A percentile compares a stretch with the other conserved stretches of the same genome.
These are phyloP conservation scores for Diaporthe batatas DNA, from an alignment of 2,329 filamentous ascomycete species.

Conservation along the genomic window DNA sequence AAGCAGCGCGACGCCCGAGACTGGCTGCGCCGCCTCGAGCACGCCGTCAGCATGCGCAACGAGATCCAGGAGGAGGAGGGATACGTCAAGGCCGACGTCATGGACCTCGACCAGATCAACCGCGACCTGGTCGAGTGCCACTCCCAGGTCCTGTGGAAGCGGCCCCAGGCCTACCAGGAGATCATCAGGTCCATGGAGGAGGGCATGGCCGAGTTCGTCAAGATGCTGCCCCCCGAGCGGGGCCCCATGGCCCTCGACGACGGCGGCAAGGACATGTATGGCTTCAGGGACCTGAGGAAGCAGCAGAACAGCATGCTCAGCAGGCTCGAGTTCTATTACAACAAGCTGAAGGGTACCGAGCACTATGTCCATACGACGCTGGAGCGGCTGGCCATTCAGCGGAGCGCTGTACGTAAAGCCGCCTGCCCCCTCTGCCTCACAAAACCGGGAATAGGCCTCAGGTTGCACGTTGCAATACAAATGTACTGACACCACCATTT, in stretches of 20 bases:
- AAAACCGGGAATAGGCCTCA: conserved; percentile 29
- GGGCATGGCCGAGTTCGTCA: conserved; percentile 61
- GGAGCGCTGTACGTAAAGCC: conserved; percentile 65
- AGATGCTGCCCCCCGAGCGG: conserved; percentile 45
- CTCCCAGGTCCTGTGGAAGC: conserved; percentile 72
- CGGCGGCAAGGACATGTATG: conserved; percentile 35
- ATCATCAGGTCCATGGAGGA: conserved; percentile 63
- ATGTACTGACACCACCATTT: conserved; percentile 2
- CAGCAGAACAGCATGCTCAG: conserved; percentile 66
- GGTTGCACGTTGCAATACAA: conserved; percentile 3
- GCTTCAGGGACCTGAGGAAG: conserved; percentile 54
- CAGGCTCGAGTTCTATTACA: conserved; percentile 70
- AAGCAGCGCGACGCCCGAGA: conserved; percentile 74
- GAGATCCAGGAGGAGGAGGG: conserved; percentile 69
- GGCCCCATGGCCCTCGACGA: conserved; percentile 40
- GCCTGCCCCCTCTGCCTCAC: background rate
- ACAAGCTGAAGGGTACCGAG: conserved; percentile 72
- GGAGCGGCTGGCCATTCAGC: conserved; percentile 71
- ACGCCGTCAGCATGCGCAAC: conserved; percentile 71
- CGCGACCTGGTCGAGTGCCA: conserved; percentile 74
- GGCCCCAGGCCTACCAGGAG: conserved; percentile 71
- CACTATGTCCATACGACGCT: conserved; percentile 74
- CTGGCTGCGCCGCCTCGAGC: conserved; percentile 72
- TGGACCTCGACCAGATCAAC: conserved; percentile 72
- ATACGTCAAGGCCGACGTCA: conserved; percentile 64